Conservation (phyloP, 2,329 filamentous ascomycete genomes). For the Pseudopithomyces chartarum region DNA sequence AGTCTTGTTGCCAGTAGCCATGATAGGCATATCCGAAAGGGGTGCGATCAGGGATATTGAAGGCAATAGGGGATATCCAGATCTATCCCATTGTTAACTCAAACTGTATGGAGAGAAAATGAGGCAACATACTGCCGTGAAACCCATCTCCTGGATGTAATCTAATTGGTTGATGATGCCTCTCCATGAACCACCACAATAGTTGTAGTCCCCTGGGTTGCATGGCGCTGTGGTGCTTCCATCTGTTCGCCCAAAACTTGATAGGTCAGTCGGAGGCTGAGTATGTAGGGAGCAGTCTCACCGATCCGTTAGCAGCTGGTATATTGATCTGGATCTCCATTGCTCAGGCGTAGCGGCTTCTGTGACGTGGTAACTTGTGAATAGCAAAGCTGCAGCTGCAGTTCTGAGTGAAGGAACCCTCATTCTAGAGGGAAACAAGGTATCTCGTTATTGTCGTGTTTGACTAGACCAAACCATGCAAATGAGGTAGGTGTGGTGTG, state of each 20-base stretch:
- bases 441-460: too few relatives aligned
- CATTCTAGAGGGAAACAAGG: not conserved
- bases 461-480: not conserved
- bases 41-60: constrained; percentile 49
- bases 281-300: constrained; percentile 28
- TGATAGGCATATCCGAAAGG: constrained; percentile 53
- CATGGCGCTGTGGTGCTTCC: constrained; percentile 47
- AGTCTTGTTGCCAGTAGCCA: constrained; percentile 59
- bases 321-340: constrained; percentile 48
- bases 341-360: constrained; percentile 38
- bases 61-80: constrained; percentile 56
- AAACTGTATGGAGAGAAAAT: not conserved
- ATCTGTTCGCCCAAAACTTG: constrained; percentile 47
- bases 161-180: constrained; percentile 51
- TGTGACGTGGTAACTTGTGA: constrained; percentile 3
- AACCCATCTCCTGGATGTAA: constrained; percentile 56
- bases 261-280: not conserved
- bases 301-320: constrained; percentile 44
- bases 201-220: constrained; percentile 37
- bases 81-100: constrained; percentile 26
- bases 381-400: constrained; percentile 8
- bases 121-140: constrained; percentile 37
- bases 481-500: not conserved
- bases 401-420: too few relatives aligned
- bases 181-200: constrained; percentile 55